Base-by-base conservation (phyloP, 2,329 filamentous ascomycete species). In the Chaetomium olivaceum region DNA sequence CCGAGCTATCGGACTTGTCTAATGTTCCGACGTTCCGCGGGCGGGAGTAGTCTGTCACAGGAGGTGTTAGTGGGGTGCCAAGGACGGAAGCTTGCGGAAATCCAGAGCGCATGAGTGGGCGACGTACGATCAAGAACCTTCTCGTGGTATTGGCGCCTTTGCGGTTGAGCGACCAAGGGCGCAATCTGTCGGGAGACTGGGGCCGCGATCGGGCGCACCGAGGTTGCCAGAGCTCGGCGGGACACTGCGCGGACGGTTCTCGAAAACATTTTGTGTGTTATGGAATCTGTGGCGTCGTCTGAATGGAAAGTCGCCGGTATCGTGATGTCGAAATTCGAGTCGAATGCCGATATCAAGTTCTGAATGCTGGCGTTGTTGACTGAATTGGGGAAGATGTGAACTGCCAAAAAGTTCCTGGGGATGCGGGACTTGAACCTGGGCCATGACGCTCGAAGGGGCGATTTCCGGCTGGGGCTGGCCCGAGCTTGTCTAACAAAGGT, bases 1-100 rank as follows among this genome's bases (percentile, higher is more conserved):
- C 93, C 70, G 95, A 91, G 63, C 80, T 77, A 71, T 95, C 92
- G 69, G 86, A 86, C 83, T 96, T 96, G 78, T 83, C 80, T 76
- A 86, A 80, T 65, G 83, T 85, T 62, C 83, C 83, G 67, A 84
- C 83, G 70, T 85, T 85, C 66, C 83, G 83, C 54, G 82, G 82
- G 63, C 80, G 80, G 55, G 82, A 82, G 75, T 84, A 84, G 75
- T 83, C 81, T 75, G 80, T 33, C 21, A 25, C 23, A 29, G 2
- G 25, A 6, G 2, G 27, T 43, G 68, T 74, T 57, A 73, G 70
- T 63, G 4, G 62, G 21, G 23, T 63, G 29, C 1, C 23, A 48
- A 31, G 25, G 29, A n/a, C 23, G 23, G 31, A 8, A 21, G 11
- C 6, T 88, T 11, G 29, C 9, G 27, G n/a, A 29, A 2, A 52